phyloP scores from a whole-genome alignment of 345 rosid genomes.

The Boechera divaricarpa region DNA sequence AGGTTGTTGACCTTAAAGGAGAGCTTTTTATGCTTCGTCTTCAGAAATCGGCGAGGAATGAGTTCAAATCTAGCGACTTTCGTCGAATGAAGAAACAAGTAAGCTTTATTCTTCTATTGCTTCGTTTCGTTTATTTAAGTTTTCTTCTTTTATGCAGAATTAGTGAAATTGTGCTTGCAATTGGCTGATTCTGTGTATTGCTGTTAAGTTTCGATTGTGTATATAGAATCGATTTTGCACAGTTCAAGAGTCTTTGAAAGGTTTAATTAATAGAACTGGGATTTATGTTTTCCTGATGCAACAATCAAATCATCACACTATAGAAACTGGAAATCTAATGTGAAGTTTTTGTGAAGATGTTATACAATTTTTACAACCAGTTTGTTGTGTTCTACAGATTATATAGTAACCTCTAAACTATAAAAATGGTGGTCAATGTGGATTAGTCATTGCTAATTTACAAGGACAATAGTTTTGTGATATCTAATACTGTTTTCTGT shows the following conservation, averaged over 20 bases:
- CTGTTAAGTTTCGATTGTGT: neutral
- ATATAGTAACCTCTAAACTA: neutral
- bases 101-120: conserved; percentile 22
- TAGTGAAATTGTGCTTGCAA: neutral
- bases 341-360: neutral
- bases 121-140: neutral
- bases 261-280: neutral
- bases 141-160: neutral
- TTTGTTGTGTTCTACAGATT: conserved; percentile 21
- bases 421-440: neutral
- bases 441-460: neutral
- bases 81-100: conserved; percentile 88
- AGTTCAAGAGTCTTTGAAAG: neutral
- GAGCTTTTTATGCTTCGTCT: conserved; percentile 93
- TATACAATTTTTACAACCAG: neutral
- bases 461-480: neutral
- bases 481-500: neutral
- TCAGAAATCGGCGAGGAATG: conserved; percentile 80
- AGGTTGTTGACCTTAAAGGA: conserved; percentile 88
- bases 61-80: conserved; percentile 92
- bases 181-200: neutral
- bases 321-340: neutral
- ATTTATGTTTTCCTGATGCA: conserved; percentile 3
- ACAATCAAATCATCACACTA: neutral
- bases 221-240: neutral